These are phyloP conservation scores for Fraxinus albicans DNA, from an alignment of 305 asterid species.

Conservation along the genomic window DNA sequence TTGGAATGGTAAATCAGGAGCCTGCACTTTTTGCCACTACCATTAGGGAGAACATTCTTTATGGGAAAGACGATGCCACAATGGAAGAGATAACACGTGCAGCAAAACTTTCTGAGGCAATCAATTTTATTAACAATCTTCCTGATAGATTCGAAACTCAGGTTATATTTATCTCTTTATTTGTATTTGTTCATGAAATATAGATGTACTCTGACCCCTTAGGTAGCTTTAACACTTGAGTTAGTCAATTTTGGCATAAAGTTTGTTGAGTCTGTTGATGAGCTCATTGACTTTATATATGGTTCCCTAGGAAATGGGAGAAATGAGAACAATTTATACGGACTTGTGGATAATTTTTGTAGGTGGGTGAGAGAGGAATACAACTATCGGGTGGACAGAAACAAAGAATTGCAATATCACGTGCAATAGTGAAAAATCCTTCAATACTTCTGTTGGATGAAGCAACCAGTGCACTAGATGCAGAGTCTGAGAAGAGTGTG, in stretches of 20 bases:
- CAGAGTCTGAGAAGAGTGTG: constrained; percentile 92
- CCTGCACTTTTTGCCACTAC: constrained; percentile 94
- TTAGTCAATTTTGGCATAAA: background rate
- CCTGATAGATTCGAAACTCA: constrained; percentile 91
- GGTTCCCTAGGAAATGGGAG: background rate
- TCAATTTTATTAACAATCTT: constrained; percentile 78
- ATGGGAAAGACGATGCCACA: constrained; percentile 78
- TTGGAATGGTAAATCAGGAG: constrained; percentile 92
- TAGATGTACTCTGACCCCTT: background rate
- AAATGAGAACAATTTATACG: background rate
- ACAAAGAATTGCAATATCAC: constrained; percentile 92
- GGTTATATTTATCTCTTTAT: constrained; percentile 35
- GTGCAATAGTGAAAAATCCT: constrained; percentile 91
- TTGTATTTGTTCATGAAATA: background rate
- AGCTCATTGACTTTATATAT: background rate
- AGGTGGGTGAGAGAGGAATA: constrained; percentile 98
- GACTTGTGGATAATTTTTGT: constrained; percentile 10
- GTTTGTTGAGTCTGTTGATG: background rate
- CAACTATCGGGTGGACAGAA: constrained; percentile 97
- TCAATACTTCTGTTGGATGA: constrained; percentile 89
- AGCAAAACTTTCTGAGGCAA: constrained; percentile 85
- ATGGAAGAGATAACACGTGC: constrained; percentile 73
- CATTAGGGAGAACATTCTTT: constrained; percentile 77
- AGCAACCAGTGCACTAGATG: constrained; percentile 97
- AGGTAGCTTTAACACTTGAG: background rate